Base-by-base conservation (phyloP, 2,329 filamentous ascomycete species). In the Phyllosticta citrichinensis region DNA sequence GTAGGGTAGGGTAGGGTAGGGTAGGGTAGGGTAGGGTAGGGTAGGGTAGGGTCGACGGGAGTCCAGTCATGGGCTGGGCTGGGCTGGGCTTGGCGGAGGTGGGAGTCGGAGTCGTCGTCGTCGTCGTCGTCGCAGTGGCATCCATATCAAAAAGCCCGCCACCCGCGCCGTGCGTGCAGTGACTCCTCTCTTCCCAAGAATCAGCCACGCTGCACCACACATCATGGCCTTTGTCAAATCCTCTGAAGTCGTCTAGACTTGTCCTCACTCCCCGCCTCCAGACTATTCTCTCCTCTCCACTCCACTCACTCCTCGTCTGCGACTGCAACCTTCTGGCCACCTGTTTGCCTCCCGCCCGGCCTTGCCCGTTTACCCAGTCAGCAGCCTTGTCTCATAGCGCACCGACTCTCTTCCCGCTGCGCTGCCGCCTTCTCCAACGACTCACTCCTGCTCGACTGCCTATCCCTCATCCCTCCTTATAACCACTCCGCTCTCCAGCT, bases 401-500 rank as follows among this genome's bases (percentile, higher is more conserved):
- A 53, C 58, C 58, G 58, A 60, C 58, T 40, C 54, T 40, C 58
- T 60, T 52, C 51, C 58, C 58, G 52, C 58, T 60, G 58, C 52
- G 58, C 55, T 60, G 58, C 65, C 65, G 65, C 66, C 66, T 68
- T 55, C 40, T 30, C 62, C 55, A 59, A 63, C 62, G 64, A 68
- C 66, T 67, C 64, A 68, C 63, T 62, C 57, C 60, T 58, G 57
- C 54, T 25, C 55, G 60, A 52, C 55, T 62, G 54, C 47, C 60
- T 58, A 57, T 62, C 58, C 65, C 67, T 65, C 66, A 63, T 66
- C 62, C 58, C 52, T 40, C 33, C 62, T 62, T 62, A 56, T 52
- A 56, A 33, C 40, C 47, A n/a, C 55, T 57, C 40, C 35, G 55
- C 19, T 25, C 56, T 47, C 56, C 62, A 58, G 64, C 68, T 64